A percentile compares a stretch with the other conserved stretches of the same genome.
These are phyloP conservation scores for Grifola frondosa DNA, from an alignment of 1,284 basidiomycete genomes.

Conservation along the genomic window DNA sequence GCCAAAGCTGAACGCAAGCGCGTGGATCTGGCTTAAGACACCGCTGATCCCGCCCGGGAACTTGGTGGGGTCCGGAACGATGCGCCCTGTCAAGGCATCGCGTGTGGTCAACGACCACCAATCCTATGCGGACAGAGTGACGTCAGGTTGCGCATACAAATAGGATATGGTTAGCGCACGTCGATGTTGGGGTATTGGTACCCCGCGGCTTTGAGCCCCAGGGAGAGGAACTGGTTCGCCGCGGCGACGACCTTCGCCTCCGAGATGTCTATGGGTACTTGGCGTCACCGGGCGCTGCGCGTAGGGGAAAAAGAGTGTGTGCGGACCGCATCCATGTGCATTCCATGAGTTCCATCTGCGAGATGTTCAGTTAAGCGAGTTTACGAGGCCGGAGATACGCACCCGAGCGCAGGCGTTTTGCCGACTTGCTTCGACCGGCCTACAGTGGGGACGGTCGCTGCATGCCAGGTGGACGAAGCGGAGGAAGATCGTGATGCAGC, in stretches of 20 bases:
- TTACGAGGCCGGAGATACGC: not conserved
- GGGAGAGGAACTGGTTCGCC: slow-evolving; percentile 45
- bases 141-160: not conserved
- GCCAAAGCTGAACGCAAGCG: slow-evolving; percentile 51
- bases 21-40: slow-evolving; percentile 45
- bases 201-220: slow-evolving; percentile 49
- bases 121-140: slow-evolving; percentile 36
- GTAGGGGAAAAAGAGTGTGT: not conserved
- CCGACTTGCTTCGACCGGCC: slow-evolving; percentile 33
- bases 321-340: slow-evolving; percentile 45
- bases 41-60: slow-evolving; percentile 53
- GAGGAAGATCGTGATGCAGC: slow-evolving; percentile 6
- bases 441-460: slow-evolving; percentile 28
- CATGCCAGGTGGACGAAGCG: slow-evolving; percentile 11
- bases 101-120: slow-evolving; percentile 49
- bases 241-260: slow-evolving; percentile 47
- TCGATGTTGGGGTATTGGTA: slow-evolving; percentile 59
- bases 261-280: slow-evolving; percentile 39
- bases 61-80: slow-evolving; percentile 49
- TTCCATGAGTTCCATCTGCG: slow-evolving; percentile 56
- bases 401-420: slow-evolving; percentile 39
- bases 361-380: not conserved
- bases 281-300: slow-evolving; percentile 1
- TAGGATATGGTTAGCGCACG: slow-evolving; percentile 28
- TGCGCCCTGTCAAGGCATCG: slow-evolving; percentile 40